Percentiles rank a stretch among this genome's conserved stretches.
Conservation (phyloP, 2,329 filamentous ascomycete genomes). For the Fonsecaea pugnacius region DNA sequence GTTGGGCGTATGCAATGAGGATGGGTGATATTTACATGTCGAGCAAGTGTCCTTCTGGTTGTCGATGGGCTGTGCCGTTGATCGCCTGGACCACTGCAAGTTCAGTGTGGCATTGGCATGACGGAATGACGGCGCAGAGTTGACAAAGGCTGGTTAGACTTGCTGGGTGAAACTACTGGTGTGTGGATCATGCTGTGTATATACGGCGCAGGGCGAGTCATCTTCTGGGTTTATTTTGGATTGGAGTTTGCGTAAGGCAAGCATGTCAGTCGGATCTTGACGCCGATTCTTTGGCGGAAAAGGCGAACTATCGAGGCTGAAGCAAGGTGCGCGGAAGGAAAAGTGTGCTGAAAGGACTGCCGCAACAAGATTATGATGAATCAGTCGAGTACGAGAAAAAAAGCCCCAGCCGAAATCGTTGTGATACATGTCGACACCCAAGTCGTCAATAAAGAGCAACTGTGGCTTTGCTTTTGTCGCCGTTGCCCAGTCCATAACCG, state of each 20-base stretch:
- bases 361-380: constrained; percentile 32
- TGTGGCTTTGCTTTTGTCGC: constrained; percentile 22
- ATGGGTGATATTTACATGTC: constrained; percentile 10
- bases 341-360: constrained; percentile 29
- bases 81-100: constrained; percentile 2
- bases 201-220: constrained; percentile 30
- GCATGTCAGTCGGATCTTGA: constrained; percentile 32
- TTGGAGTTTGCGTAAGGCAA: constrained; percentile 34
- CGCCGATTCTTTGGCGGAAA: constrained; percentile 25
- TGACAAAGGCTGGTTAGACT: constrained; percentile 24
- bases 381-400: constrained; percentile 32
- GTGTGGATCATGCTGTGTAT: constrained; percentile 29
- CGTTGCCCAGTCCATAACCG: constrained; percentile 31
- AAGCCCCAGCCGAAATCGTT: constrained; percentile 33
- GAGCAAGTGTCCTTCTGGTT: constrained; percentile 2
- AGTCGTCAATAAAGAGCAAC: constrained; percentile 30
- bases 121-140: constrained; percentile 14
- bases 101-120: neutral
- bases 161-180: constrained; percentile 32
- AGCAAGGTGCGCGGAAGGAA: constrained; percentile 28
- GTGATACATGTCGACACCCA: constrained; percentile 34
- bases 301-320: constrained; percentile 35
- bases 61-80: neutral
- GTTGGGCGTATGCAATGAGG: neutral
- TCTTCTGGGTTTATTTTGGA: constrained; percentile 25